A percentile compares a stretch with the other conserved stretches of the same genome.
Evolutionary conservation across 139 green algal genomes (phyloP).

Genomic region (Desmodesmus armatus): DNA sequence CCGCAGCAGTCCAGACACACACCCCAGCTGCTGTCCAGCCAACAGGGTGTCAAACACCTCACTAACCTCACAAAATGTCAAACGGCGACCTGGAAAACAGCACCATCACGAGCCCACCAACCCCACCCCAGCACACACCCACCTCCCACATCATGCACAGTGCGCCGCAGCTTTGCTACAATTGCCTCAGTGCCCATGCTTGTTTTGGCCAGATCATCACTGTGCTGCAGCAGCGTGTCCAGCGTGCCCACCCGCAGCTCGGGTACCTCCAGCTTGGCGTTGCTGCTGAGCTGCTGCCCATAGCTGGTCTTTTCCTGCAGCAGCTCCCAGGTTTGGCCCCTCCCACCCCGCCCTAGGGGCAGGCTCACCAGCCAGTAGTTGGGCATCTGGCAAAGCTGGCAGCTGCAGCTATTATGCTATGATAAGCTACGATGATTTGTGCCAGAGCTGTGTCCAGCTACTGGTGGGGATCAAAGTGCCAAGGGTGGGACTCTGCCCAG

Average conservation of each 20-base stretch:
- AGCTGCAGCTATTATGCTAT: background rate
- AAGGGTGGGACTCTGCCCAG: too few relatives aligned
- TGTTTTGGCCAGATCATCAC: conserved; percentile 94
- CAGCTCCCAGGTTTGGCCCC: conserved; percentile 73
- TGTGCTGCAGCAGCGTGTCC: conserved; percentile 92
- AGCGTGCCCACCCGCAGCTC: conserved; percentile 94
- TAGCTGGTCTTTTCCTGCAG: conserved; percentile 81
- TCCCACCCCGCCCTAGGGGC: conserved; percentile 59
- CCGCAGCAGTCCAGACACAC: too few relatives aligned
- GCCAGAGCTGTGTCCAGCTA: background rate
- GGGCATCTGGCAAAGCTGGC: conserved; percentile 43
- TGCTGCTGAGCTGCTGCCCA: conserved; percentile 61
- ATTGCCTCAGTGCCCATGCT: conserved; percentile 82
- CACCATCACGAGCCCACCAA: too few relatives aligned
- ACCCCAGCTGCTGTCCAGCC: too few relatives aligned
- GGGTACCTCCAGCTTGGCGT: conserved; percentile 87
- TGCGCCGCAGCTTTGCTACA: conserved; percentile 89
- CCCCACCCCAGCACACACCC: too few relatives aligned
- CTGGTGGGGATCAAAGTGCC: background rate
- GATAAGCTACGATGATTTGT: too few relatives aligned
- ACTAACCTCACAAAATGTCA: too few relatives aligned
- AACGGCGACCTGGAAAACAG: too few relatives aligned
- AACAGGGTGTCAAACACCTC: too few relatives aligned
- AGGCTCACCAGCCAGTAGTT: conserved; percentile 89
- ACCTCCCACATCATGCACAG: conserved; percentile 77